phyloP scores from a whole-genome alignment of 768 basidiomycete genomes.

The Crucibulum laeve region DNA sequence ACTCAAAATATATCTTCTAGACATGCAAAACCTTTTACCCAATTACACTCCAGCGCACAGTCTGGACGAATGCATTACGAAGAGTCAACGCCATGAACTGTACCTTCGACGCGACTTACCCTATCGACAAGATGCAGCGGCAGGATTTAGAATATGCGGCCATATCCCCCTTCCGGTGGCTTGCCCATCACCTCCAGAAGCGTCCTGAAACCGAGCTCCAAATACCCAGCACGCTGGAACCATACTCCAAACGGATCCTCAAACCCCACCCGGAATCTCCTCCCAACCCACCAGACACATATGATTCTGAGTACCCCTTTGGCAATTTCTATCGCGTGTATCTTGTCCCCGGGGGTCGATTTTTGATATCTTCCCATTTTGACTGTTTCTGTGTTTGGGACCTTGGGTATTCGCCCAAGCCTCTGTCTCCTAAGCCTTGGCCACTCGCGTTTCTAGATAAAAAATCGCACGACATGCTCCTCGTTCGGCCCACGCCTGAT shows the following conservation, averaged over 20 bases:
- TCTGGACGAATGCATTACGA: conserved; percentile 15
- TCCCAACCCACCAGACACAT: too few species aligned
- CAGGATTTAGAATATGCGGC: conserved; percentile 11
- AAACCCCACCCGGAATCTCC: too few species aligned
- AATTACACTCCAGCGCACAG: conserved; percentile 9
- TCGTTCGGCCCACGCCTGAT: too few species aligned
- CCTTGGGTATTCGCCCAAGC: not conserved
- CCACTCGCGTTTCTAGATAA: not conserved
- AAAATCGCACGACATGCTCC: too few species aligned
- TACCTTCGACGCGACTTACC: conserved; percentile 13
- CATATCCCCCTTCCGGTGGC: conserved; percentile 9
- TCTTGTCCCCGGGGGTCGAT: conserved; percentile 12
- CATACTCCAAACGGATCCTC: too few species aligned
- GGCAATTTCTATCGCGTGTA: not conserved
- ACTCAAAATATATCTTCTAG: conserved; percentile 2
- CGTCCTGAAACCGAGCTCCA: conserved; percentile 1
- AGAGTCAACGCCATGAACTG: conserved; percentile 9
- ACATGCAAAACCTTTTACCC: conserved; percentile 8
- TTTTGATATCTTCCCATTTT: conserved; percentile 4
- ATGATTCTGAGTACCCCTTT: not conserved
- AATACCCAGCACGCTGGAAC: too few species aligned
- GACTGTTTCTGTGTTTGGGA: conserved; percentile 3
- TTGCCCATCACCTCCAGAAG: too few species aligned
- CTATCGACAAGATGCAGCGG: conserved; percentile 11
- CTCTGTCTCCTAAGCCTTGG: not conserved